Evolutionary conservation across 768 basidiomycete genomes (phyloP), one percentile per base, ranked within the genome.

Genomic region (Termitomyces titanicus): DNA sequence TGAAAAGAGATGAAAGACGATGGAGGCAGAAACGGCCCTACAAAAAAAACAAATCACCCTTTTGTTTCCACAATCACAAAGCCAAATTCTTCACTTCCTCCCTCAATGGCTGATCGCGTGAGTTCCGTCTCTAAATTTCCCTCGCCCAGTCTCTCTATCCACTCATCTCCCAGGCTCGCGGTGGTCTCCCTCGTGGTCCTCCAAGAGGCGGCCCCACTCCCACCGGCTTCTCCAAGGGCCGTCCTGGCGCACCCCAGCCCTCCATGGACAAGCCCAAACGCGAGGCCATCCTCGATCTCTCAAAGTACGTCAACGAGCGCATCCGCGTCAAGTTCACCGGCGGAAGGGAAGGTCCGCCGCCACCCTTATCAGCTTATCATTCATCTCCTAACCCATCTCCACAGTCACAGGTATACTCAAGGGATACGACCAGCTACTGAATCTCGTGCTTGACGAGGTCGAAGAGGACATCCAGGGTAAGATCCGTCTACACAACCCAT

Each of bases 321-420:
- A 92, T 99, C 67, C 76, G 93, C 53, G 94, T 98, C 66, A 98
- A 97, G 72, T 98, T 99, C 67, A 93, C 93, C n/a, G 97, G 97
- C 42, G 96, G 96, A 37, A 77, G 97, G 38, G 94, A 99, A 82
- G 94, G 95, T 92, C 57, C 37, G 56, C 29, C n/a, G n/a, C n/a
- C n/a, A 53, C 15, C 9, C 37, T 53, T 51, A 33, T 34, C 20
- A n/a, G n/a, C 22, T 25, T 49, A 15, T 33, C 31, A 3, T 7
- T 25, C 20, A 46, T 15, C 18, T 12, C 12, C 35, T 63, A 5
- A 54, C 33, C n/a, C 39, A 43, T 59, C 25, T 27, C 53, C 53
- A 20, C 63, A 98, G 96, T 98, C 50, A 89, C 84, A 8, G 97
- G 97, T 3, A 81, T 90, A 17, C 72, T 99, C 59, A 99, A 99